Conservation (phyloP, 2,329 filamentous ascomycete species). For the Rhinocladiella similis region DNA sequence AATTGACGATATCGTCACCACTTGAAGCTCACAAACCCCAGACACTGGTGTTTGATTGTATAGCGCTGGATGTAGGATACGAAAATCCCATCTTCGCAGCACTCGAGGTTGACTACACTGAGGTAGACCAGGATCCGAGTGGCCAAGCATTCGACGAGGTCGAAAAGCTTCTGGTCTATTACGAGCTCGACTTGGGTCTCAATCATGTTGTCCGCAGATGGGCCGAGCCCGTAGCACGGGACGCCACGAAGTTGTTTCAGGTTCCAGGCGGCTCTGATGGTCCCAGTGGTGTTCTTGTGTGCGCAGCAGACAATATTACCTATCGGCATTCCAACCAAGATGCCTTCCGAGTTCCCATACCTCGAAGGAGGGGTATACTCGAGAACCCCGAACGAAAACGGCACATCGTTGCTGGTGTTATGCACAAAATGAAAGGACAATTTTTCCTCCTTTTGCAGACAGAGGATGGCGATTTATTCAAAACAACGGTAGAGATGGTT, state of each 20-base stretch:
- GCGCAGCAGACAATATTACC: slow-evolving; percentile 89
- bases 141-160: slow-evolving; percentile 77
- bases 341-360: slow-evolving; percentile 84
- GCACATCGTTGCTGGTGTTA: slow-evolving; percentile 83
- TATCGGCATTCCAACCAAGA: slow-evolving; percentile 97
- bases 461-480: slow-evolving; percentile 98
- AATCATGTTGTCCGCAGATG: slow-evolving; percentile 97
- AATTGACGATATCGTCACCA: slow-evolving; percentile 94
- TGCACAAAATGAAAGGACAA: slow-evolving; percentile 93
- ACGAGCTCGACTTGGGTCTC: slow-evolving; percentile 92
- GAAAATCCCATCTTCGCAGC: slow-evolving; percentile 96
- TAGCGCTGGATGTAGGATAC: slow-evolving; percentile 91
- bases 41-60: slow-evolving; percentile 83
- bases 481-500: slow-evolving; percentile 88
- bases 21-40: slow-evolving; percentile 94
- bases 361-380: slow-evolving; percentile 78
- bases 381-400: slow-evolving; percentile 92
- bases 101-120: slow-evolving; percentile 88
- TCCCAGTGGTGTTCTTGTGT: slow-evolving; percentile 92
- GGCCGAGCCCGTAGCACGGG: slow-evolving; percentile 89
- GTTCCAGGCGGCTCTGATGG: slow-evolving; percentile 92
- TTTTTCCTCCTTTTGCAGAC: slow-evolving; percentile 98
- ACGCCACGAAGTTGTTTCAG: slow-evolving; percentile 86
- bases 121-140: slow-evolving; percentile 86
- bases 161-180: slow-evolving; percentile 93